Conservation (phyloP, 192 early-diverging fungal species). For the Diversispora eburnea region DNA sequence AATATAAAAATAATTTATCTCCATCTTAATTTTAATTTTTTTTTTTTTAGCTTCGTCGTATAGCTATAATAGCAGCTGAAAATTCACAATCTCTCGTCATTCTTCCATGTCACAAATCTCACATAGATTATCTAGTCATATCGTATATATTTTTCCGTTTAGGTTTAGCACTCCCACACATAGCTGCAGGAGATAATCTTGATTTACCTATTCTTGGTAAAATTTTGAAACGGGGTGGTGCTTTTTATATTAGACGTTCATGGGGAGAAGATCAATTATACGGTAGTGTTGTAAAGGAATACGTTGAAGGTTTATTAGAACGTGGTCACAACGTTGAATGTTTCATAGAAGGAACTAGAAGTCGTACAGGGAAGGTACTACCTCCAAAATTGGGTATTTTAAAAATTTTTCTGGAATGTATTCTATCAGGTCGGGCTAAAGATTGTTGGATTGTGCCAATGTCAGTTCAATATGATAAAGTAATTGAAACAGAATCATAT, state of each 20-base stretch:
- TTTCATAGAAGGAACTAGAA: conserved; percentile 81
- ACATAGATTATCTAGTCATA: conserved; percentile 82
- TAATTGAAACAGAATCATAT: conserved; percentile 77
- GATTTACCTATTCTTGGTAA: conserved; percentile 72
- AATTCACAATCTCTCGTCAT: conserved; percentile 73
- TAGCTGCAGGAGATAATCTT: conserved; percentile 82
- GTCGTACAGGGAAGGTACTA: conserved; percentile 75
- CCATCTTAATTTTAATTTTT: conserved; percentile 1
- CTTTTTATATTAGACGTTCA: conserved; percentile 74
- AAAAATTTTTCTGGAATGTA: conserved; percentile 76
- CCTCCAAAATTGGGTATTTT: conserved; percentile 79
- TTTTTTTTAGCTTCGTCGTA: conserved; percentile 46
- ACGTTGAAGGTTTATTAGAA: conserved; percentile 65
- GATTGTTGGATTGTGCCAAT: conserved; percentile 79
- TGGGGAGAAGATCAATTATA: conserved; percentile 80
- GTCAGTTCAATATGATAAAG: conserved; percentile 81
- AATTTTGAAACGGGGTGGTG: conserved; percentile 62
- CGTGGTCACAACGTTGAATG: conserved; percentile 78
- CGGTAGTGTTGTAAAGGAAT: conserved; percentile 67
- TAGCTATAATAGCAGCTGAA: conserved; percentile 53
- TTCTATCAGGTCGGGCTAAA: conserved; percentile 52
- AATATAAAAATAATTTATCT: background rate
- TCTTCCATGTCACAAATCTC: conserved; percentile 81
- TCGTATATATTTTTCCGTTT: conserved; percentile 77
- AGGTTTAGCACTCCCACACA: conserved; percentile 75